Base-by-base conservation (phyloP, 495 filamentous ascomycete species). In the Aspergillus diversus region DNA sequence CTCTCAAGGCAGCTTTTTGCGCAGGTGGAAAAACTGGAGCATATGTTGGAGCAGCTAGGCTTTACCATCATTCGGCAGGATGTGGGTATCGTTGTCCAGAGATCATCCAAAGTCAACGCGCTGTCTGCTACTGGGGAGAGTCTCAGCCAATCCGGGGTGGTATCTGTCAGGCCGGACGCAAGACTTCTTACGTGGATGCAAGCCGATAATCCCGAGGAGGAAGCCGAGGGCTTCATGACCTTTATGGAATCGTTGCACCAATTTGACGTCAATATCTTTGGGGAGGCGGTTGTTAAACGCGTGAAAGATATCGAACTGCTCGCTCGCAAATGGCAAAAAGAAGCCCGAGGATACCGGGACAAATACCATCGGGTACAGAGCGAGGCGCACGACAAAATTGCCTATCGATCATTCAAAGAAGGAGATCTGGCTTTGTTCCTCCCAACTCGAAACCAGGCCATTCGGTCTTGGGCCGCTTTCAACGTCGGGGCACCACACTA, bases 401-500 rank as follows among this genome's bases (percentile, higher is more conserved):
- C 96, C n/a, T 96, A 91, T 72, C 89, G 90, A 52, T 87, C 92
- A 17, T 99, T 99, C 82, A 98, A 97, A 71, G 92, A 96, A 73
- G 94, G 94, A 13, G 95, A 99, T 69, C 84, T 99, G 15, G 96
- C 94, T 27, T 82, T 99, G 9, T 99, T 99, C 80, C 81, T 98
- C 12, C 95, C 95, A 0, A 99, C 95, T 0, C 82, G 93, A 27
- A 97, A 98, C 65, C 93, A 97, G 71, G 89, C 89, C 31, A 95
- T 92, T 5, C 88, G 95, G 9, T 93, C 95, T 4, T 99, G 95
- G 95, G 95, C 95, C 5, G 95, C 96, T 4, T 99, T 99, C 80
- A 99, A 99, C 70, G 89, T 98, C 51, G 92, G 92, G 1, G 94
- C 92, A 55, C 95, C 95, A 13, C 95, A 99, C 73, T 97, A 92